Evolutionary conservation across 2,329 filamentous ascomycete genomes (phyloP).

Genomic region (Blastomyces gilchristii): DNA sequence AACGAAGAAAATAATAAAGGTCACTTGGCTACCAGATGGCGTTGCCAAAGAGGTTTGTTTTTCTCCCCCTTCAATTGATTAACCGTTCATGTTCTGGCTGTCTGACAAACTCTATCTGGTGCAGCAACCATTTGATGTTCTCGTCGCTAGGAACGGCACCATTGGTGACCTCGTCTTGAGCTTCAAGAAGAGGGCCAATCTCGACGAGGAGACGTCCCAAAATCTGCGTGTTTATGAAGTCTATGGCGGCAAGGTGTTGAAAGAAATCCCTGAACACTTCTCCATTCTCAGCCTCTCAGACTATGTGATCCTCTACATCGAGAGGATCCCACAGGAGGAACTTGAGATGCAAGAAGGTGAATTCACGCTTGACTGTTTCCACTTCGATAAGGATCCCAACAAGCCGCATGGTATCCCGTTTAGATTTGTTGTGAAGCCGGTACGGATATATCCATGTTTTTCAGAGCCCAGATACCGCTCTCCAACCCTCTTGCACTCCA

Average conservation of each 20-base stretch:
- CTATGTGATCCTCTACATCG: constrained; percentile 70
- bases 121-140: constrained; percentile 66
- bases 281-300: constrained; percentile 77
- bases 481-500: background rate
- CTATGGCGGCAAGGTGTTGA: constrained; percentile 72
- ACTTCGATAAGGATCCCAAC: constrained; percentile 82
- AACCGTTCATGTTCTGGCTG: background rate
- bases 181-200: constrained; percentile 67
- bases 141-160: constrained; percentile 77
- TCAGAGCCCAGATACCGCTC: background rate
- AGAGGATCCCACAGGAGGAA: constrained; percentile 65
- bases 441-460: constrained; percentile 33
- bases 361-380: constrained; percentile 68
- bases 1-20: constrained; percentile 75
- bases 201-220: constrained; percentile 64
- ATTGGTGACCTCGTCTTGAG: constrained; percentile 67
- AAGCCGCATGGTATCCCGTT: constrained; percentile 85
- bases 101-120: constrained; percentile 14
- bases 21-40: constrained; percentile 79
- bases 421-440: constrained; percentile 73
- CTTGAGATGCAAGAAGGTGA: constrained; percentile 51
- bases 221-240: constrained; percentile 73
- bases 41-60: constrained; percentile 71
- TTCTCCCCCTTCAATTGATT: constrained; percentile 8
- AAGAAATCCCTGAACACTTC: constrained; percentile 59